Percentiles rank a stretch among this genome's conserved stretches.
Evolutionary conservation across 2,329 filamentous ascomycete species (phyloP).

Genomic region (Paecilomyces dactylethromorphus): DNA sequence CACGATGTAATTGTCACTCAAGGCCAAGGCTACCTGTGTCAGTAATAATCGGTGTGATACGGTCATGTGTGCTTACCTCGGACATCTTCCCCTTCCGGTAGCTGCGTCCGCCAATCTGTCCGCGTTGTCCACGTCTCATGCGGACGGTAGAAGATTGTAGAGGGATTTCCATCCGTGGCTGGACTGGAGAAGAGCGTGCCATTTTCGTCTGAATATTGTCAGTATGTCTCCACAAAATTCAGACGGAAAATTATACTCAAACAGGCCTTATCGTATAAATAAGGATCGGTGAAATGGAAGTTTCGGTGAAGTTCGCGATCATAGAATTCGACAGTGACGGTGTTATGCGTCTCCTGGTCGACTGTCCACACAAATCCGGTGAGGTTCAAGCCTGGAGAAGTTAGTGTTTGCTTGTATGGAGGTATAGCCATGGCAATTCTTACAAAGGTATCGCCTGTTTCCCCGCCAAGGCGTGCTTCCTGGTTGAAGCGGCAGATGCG

Average conservation of each 20-base stretch:
- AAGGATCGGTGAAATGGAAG: conserved; percentile 96
- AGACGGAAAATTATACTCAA: conserved; percentile 48
- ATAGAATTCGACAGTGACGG: conserved; percentile 95
- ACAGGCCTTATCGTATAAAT: conserved; percentile 92
- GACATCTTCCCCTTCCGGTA: conserved; percentile 83
- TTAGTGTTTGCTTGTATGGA: conserved; percentile 16
- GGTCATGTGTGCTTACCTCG: conserved; percentile 37
- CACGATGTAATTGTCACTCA: conserved; percentile 86
- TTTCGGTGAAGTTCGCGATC: conserved; percentile 87
- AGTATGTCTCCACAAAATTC: conserved; percentile 8
- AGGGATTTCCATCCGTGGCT: conserved; percentile 59
- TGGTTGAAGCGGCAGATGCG: conserved; percentile 84
- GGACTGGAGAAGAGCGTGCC: conserved; percentile 81
- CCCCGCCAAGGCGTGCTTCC: conserved; percentile 95
- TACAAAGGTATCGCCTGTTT: conserved; percentile 83
- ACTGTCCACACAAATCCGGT: conserved; percentile 96
- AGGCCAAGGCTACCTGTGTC: conserved; percentile 60
- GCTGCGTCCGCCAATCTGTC: conserved; percentile 78
- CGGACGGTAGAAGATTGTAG: conserved; percentile 89
- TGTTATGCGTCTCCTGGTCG: conserved; percentile 87
- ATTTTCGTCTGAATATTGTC: conserved; percentile 52
- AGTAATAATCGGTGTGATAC: conserved; percentile 2
- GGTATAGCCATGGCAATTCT: conserved; percentile 6
- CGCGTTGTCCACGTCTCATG: conserved; percentile 95
- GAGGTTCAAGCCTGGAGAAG: conserved; percentile 60